Evolutionary conservation across 2,329 filamentous ascomycete genomes (phyloP).

Genomic region (Alternaria sp.): DNA sequence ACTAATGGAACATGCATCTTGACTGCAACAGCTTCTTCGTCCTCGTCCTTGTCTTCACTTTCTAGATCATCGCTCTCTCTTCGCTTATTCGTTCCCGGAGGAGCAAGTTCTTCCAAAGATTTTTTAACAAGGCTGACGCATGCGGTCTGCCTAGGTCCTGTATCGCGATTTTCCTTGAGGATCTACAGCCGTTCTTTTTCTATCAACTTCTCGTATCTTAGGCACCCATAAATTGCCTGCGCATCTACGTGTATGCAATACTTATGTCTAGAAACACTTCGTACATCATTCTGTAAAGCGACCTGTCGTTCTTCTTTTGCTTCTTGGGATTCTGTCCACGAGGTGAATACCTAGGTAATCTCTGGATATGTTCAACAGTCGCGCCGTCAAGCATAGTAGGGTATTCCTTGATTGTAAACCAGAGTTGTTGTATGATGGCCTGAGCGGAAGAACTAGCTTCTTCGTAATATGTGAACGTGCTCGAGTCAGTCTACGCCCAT

Average conservation of each 20-base stretch:
- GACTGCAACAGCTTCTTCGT: background rate
- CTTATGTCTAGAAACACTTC: background rate
- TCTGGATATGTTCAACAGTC: background rate
- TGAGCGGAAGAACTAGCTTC: background rate
- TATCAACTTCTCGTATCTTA: no score
- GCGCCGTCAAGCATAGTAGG: background rate
- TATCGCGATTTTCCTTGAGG: no score
- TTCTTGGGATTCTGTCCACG: background rate
- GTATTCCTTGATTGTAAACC: background rate
- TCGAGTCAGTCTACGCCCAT: conserved; percentile 9
- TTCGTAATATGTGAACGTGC: background rate
- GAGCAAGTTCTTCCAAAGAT: background rate
- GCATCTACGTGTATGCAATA: background rate
- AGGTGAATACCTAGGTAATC: background rate
- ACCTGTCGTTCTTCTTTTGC: background rate
- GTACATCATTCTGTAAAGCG: background rate
- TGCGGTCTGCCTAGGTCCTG: no score
- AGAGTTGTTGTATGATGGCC: background rate
- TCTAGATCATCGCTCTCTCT: background rate
- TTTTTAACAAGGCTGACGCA: no score
- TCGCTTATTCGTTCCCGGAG: background rate
- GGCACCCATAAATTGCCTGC: background rate
- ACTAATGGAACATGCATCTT: background rate
- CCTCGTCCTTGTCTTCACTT: background rate
- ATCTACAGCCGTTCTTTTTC: no score